Evolutionary conservation across 225 moss, liverwort and hornwort species (phyloP), one percentile per base, ranked within the genome.

Genomic region (Neckera pumila): DNA sequence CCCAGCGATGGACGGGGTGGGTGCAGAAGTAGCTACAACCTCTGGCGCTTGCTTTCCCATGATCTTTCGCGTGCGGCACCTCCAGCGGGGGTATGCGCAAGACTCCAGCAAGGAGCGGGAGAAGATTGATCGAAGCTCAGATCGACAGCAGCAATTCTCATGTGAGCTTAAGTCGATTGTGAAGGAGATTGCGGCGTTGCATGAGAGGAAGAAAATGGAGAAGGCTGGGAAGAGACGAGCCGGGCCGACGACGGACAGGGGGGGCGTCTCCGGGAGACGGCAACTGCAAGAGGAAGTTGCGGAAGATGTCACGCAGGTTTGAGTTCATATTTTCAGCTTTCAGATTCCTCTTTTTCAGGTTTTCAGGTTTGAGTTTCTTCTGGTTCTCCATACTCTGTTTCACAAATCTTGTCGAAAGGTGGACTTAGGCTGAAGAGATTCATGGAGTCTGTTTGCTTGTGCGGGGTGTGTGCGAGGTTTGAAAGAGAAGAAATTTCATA

Each of bases 141-240:
- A 90, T 73, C 75, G 86, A 45, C 86, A 88, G 54, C 79, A 87
- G 31, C 88, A 90, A 90, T 91, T 94, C 85, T 92, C 94, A 22
- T 92, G 94, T 58, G 94, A 94, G 80, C 80, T 94, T 15, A 91
- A 85, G 90, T 91, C 94, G 38, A 89, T 92, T 28, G 51, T 92
- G 91, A 94, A 90, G 85, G 94, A 94, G 83, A 87, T 94, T 43
- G 75, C 85, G 53, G 87, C 90, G 49, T 87, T 92, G 87, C 94
- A 94, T 40, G 94, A 90, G 64, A 94, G 91, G 90, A 94, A 91
- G 87, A 94, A 74, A 84, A 12, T 72, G 61, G 92, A 91, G 65
- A 90, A 85, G 82, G 88, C 54, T 30, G 71, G 59, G 78, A 92
- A 90, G 85, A 90, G 51, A 51, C 85, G 76, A 33, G 26, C 45